Evolutionary conservation across 306 rosid genomes (phyloP), one percentile per base, ranked within the genome.

Genomic region (Sechiopsis laciniata): DNA sequence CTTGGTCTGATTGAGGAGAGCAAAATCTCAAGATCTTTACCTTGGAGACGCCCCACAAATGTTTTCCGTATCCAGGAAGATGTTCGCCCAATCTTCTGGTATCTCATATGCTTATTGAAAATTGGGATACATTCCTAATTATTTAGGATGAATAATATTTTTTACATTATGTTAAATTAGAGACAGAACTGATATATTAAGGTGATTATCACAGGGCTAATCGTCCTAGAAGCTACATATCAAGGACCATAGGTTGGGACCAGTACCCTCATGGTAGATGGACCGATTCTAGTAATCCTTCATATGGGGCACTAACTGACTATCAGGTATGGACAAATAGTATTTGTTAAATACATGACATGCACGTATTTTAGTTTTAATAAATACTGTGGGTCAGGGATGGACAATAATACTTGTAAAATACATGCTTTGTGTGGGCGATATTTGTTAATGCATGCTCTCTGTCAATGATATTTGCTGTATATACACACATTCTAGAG

Each of bases 181-280:
- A 54, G 54, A 81, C 56, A 17, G 76, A 35, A 70, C 81, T 84
- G 76, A 78, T 76, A 63, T 53, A 81, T 79, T 42, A 58, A 51
- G 37, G 60, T 78, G 75, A 74, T 82, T 21, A 55, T 82, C 22
- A 19, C 76, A 94, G 99, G 99, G 99, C 99, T 57, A 94, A 91
- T 80, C 99, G 97, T 78, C 99, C 97, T 51, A 91, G 82, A 80
- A 94, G 99, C 87, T 94, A 94, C 85, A 85, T 91, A 82, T 85
- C 99, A 74, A 88, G 99, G 82, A 94, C 99, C 74, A 68, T 82
- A 53, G 96, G 99, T 79, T 94, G 99, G 99, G 99, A 94, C 42
- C 95, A 87, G 68, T 94, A 91, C 71, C 99, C 99, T 76, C 97
- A 75, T 73, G 99, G 99, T 68, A 88, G 99, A 15, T 94, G 99